These are phyloP conservation scores for Thuidium tamariscinum DNA, from an alignment of 225 moss, liverwort and hornwort species.

Conservation along the genomic window DNA sequence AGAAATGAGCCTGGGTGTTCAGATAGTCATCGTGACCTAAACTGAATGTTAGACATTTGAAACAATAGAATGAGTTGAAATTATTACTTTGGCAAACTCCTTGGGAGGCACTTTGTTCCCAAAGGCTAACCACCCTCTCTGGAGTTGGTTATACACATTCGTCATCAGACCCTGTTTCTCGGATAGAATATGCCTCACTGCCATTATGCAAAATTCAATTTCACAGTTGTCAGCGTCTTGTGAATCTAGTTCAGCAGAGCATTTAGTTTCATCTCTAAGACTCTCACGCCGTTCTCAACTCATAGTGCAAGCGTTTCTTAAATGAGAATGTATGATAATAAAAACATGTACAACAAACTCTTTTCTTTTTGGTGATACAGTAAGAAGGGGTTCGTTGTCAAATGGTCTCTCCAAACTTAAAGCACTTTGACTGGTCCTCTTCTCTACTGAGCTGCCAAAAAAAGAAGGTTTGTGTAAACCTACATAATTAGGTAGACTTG, in stretches of 20 bases:
- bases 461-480: not conserved
- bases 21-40: not conserved
- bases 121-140: slow-evolving; percentile 5
- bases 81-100: slow-evolving; percentile 25
- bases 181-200: slow-evolving; percentile 40
- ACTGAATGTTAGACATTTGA: not conserved
- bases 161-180: slow-evolving; percentile 25
- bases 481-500: not conserved
- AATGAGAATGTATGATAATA: not conserved
- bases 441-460: not conserved
- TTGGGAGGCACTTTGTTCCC: slow-evolving; percentile 33
- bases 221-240: not conserved
- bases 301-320: not conserved
- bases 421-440: not conserved
- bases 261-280: not conserved
- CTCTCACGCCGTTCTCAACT: not conserved
- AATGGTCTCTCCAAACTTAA: not conserved
- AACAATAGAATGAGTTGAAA: not conserved
- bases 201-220: not conserved
- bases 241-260: not conserved
- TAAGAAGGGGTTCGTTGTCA: not conserved
- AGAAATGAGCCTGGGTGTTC: not conserved
- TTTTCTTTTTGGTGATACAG: not conserved
- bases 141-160: slow-evolving; percentile 25
- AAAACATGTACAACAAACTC: not conserved